Evolutionary conservation across 169 alveolate genomes (phyloP).

Genomic region (Theileria annulata): DNA sequence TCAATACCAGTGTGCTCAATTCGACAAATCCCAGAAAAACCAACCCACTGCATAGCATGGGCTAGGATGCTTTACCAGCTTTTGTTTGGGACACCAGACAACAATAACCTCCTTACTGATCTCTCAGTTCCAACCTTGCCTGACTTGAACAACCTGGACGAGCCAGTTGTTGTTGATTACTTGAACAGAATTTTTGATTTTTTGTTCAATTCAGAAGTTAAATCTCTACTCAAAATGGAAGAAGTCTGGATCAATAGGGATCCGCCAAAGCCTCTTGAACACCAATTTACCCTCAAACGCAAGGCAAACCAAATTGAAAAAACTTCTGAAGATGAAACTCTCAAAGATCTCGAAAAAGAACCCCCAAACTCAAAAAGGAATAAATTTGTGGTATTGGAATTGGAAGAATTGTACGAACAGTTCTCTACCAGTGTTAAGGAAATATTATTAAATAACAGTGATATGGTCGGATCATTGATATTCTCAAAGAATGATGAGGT

Average conservation of each 20-base stretch:
- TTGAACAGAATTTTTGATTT: conserved; percentile 40
- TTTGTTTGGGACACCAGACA: conserved; percentile 69
- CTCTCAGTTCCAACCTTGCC: conserved; percentile 50
- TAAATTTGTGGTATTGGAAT: conserved; percentile 8
- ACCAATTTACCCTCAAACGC: neutral
- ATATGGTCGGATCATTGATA: conserved; percentile 63
- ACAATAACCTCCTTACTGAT: conserved; percentile 40
- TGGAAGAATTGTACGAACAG: conserved; percentile 33
- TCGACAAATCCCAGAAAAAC: conserved; percentile 96
- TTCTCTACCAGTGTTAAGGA: conserved; percentile 23
- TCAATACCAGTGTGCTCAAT: conserved; percentile 97
- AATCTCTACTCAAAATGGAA: conserved; percentile 42
- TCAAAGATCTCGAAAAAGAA: neutral
- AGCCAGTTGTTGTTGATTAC: conserved; percentile 5
- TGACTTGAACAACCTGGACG: neutral
- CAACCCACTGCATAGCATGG: conserved; percentile 99
- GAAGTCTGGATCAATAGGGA: neutral
- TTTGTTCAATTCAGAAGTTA: conserved; percentile 65
- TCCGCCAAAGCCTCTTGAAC: neutral
- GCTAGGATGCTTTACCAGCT: conserved; percentile 89
- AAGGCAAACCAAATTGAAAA: neutral
- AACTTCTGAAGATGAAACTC: neutral
- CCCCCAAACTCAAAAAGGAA: neutral
- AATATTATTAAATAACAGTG: conserved; percentile 5
- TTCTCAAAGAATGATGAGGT: conserved; percentile 93